Evolutionary conservation across 2,329 filamentous ascomycete genomes (phyloP), one percentile per base, ranked within the genome.

Genomic region (Verticillium klebahnii): DNA sequence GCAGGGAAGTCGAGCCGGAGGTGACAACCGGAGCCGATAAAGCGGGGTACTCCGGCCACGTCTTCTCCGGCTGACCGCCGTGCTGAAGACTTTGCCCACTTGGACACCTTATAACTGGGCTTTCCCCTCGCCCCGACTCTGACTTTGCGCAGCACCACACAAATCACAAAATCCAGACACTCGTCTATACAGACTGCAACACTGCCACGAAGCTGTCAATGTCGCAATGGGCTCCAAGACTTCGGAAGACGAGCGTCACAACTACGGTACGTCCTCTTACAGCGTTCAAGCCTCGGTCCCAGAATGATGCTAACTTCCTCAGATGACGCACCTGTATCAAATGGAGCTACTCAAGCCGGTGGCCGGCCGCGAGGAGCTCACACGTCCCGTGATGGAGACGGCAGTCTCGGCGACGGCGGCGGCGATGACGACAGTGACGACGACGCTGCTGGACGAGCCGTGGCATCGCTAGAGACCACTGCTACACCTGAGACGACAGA

Each of bases 291-390:
- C 40, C 2, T 54, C 52, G 61, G 39, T 57, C 56, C 29, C 56
- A 60, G 37, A 69, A 58, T 23, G 23, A 55, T 69, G 61, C 70
- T 69, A 61, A 69, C 61, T 56, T 55, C 55, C 32, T 45, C 55
- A 65, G 67, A 62, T 57, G 60, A 56, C 45, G 55, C 72, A 57
- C 65, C 63, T 60, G 67, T 66, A 6, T 62, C 63, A 6, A 23
- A 57, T 59, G 54, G 55, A 50, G 36, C 67, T 59, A 67, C 63
- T 63, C 64, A 63, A 45, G 62, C 66, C 58, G 77, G 77, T 52
- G 79, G 78, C 57, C 75, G 79, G 63, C 75, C 77, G 45, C 75
- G 76, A 8, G 78, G 78, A 37, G 66, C 66, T 6, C 77, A 80
- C 62, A 37, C 15, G 9, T 72, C 74, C 63, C 72, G 74, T 52